Evolutionary conservation across 1,284 basidiomycete species (phyloP).

Genomic region (Peniophora sp.): DNA sequence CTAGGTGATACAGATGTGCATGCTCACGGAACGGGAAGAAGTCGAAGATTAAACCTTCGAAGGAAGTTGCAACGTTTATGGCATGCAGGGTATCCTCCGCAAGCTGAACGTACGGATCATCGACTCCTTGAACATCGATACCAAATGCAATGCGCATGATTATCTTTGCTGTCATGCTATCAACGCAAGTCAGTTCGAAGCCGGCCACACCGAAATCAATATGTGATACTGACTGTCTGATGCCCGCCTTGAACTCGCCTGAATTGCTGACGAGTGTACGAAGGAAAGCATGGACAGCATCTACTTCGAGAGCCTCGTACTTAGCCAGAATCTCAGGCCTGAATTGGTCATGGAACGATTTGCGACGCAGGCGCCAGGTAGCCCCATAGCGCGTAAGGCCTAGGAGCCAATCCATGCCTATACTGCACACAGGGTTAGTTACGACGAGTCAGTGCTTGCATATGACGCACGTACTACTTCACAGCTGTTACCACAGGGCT

Average conservation of each 20-base stretch:
- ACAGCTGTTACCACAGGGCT: neutral
- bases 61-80: neutral
- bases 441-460: neutral
- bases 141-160: neutral
- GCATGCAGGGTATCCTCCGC: neutral
- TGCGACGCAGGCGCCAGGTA: constrained; percentile 30
- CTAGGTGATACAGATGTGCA: no score
- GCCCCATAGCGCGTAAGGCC: constrained; percentile 29
- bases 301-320: neutral
- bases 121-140: neutral
- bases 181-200: neutral
- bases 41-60: neutral
- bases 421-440: no score
- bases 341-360: constrained; percentile 26
- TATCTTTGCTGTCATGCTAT: neutral
- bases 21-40: neutral
- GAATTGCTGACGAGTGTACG: neutral
- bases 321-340: neutral
- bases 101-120: neutral
- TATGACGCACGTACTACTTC: neutral
- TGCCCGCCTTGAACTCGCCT: neutral
- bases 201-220: neutral
- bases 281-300: neutral
- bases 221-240: neutral
- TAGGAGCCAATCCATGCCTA: constrained; percentile 28